Percentiles rank a stretch among this genome's conserved stretches.
phyloP scores from a whole-genome alignment of 805 yeast genomes.

The Yarrowia hollandica region DNA sequence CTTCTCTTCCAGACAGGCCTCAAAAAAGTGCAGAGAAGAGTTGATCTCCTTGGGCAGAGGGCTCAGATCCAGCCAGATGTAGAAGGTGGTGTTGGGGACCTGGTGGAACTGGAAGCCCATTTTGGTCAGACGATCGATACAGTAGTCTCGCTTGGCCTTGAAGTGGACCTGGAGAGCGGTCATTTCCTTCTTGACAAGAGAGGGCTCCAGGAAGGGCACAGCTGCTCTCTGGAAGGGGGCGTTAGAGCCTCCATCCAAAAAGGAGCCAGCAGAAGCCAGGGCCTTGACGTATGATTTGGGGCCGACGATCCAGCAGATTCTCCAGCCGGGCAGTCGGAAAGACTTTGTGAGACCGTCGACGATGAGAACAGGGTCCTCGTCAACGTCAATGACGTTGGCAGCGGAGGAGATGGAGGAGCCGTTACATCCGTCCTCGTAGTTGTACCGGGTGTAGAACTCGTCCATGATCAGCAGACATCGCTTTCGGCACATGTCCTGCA shows the following conservation, averaged over 20 bases:
- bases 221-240: slow-evolving; percentile 65
- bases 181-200: slow-evolving; percentile 53
- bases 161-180: slow-evolving; percentile 59
- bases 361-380: slow-evolving; percentile 58
- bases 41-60: slow-evolving; percentile 57
- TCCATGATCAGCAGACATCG: slow-evolving; percentile 62
- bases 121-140: slow-evolving; percentile 48
- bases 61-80: slow-evolving; percentile 58
- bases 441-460: slow-evolving; percentile 61
- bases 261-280: slow-evolving; percentile 59
- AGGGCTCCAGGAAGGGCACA: slow-evolving; percentile 53
- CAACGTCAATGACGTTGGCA: slow-evolving; percentile 53
- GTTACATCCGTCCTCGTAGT: slow-evolving; percentile 53
- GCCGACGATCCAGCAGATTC: slow-evolving; percentile 63
- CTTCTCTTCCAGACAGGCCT: slow-evolving; percentile 59
- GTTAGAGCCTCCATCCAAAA: slow-evolving; percentile 60
- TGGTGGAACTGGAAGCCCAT: slow-evolving; percentile 57
- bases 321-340: slow-evolving; percentile 64
- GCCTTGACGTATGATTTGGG: slow-evolving; percentile 60
- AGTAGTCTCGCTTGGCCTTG: slow-evolving; percentile 57
- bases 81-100: slow-evolving; percentile 59
- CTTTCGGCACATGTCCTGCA: slow-evolving; percentile 54
- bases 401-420: slow-evolving; percentile 58
- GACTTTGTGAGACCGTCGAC: slow-evolving; percentile 62
- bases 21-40: slow-evolving; percentile 62